These are phyloP conservation scores for Priceomyces medius DNA, from an alignment of 805 yeast species.

Conservation along the genomic window DNA sequence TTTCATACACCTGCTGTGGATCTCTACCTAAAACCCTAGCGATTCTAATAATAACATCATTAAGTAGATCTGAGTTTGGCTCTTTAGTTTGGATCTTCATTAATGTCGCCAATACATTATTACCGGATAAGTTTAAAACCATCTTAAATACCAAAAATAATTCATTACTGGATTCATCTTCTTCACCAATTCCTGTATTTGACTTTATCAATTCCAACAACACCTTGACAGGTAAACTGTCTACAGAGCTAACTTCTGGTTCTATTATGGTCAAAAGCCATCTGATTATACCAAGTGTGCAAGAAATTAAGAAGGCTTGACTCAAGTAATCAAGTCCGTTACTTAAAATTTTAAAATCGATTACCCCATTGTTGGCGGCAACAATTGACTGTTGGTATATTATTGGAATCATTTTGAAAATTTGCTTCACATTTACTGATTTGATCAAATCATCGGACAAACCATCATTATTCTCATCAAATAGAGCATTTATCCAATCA, in stretches of 20 bases:
- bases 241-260: slow-evolving; percentile 12
- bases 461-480: slow-evolving; percentile 65
- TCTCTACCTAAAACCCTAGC: slow-evolving; percentile 1
- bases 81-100: slow-evolving; percentile 11
- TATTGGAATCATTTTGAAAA: slow-evolving; percentile 66
- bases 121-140: slow-evolving; percentile 24
- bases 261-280: slow-evolving; percentile 26
- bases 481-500: slow-evolving; percentile 79
- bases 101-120: slow-evolving; percentile 14
- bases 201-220: slow-evolving; percentile 26
- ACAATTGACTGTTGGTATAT: slow-evolving; percentile 70
- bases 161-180: slow-evolving; percentile 15
- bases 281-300: slow-evolving; percentile 42
- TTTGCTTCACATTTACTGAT: slow-evolving; percentile 62
- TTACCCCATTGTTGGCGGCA: slow-evolving; percentile 54
- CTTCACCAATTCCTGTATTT: slow-evolving; percentile 16
- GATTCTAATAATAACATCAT: slow-evolving; percentile 12
- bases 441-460: slow-evolving; percentile 80
- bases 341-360: slow-evolving; percentile 58
- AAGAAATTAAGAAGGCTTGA: slow-evolving; percentile 68
- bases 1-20: not conserved
- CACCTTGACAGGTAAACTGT: slow-evolving; percentile 17
- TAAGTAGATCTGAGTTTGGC: slow-evolving; percentile 11
- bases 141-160: slow-evolving; percentile 21
- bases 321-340: slow-evolving; percentile 86